These are phyloP conservation scores for Sherardia arvensis DNA, from an alignment of 257 asterid species.

Conservation along the genomic window DNA sequence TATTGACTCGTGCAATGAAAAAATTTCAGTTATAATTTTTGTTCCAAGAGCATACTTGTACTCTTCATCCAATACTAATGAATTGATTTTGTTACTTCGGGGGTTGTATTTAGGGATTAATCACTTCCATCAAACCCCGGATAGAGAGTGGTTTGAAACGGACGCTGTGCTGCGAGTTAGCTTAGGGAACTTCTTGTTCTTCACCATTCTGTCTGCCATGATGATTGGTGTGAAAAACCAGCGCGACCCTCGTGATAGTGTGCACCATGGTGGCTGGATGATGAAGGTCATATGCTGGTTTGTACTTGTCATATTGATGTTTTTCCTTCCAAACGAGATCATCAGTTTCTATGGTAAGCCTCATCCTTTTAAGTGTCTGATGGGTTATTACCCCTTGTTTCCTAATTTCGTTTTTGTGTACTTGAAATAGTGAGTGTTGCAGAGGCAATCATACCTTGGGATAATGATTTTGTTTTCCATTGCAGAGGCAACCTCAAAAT, in stretches of 20 bases:
- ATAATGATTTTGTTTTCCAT: constrained; percentile 18
- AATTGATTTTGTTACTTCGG: not conserved
- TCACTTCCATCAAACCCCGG: constrained; percentile 85
- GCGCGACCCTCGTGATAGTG: constrained; percentile 78
- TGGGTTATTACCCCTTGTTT: not conserved
- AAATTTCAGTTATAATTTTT: not conserved
- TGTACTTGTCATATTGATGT: constrained; percentile 77
- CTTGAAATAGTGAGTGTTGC: not conserved
- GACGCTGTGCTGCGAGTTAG: constrained; percentile 94
- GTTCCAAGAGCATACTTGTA: not conserved
- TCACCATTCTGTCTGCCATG: constrained; percentile 65
- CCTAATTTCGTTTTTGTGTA: not conserved
- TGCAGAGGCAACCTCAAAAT: constrained; percentile 84
- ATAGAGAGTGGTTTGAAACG: constrained; percentile 91
- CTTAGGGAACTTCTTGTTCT: constrained; percentile 87
- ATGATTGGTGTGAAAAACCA: constrained; percentile 88
- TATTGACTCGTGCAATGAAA: too few relatives aligned
- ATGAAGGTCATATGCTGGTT: constrained; percentile 84
- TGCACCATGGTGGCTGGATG: constrained; percentile 99
- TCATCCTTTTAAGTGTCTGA: not conserved
- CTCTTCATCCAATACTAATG: too few relatives aligned
- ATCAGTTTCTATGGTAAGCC: constrained; percentile 83
- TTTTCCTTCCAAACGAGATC: constrained; percentile 74
- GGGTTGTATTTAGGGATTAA: constrained; percentile 60
- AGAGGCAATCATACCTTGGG: not conserved